These are phyloP conservation scores for Penstemon newberryi DNA, from an alignment of 257 asterid species.

Conservation along the genomic window DNA sequence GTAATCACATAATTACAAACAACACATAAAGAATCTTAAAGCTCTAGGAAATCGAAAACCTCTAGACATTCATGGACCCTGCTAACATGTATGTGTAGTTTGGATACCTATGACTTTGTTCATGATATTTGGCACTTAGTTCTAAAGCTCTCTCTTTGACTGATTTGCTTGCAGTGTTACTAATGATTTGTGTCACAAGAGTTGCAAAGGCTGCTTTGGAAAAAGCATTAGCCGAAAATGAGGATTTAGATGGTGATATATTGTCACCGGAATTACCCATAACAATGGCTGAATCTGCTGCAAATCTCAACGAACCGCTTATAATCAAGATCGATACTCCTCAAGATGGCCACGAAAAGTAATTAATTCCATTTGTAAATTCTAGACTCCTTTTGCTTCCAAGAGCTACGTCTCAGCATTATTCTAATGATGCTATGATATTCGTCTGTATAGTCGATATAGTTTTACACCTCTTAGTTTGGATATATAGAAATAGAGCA, in stretches of 20 bases:
- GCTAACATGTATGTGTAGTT: not conserved
- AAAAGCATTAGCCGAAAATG: conserved; percentile 77
- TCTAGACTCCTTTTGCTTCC: conserved; percentile 33
- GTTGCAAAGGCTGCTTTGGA: conserved; percentile 81
- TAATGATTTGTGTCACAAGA: conserved; percentile 62
- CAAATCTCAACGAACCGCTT: conserved; percentile 66
- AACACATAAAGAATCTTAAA: no score
- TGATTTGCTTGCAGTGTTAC: conserved; percentile 49
- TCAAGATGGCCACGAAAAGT: conserved; percentile 56
- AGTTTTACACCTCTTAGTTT: conserved; percentile 21
- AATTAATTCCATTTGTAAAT: conserved; percentile 49
- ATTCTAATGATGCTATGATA: conserved; percentile 29
- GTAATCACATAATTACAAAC: no score
- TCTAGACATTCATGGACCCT: no score
- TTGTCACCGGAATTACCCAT: conserved; percentile 47
- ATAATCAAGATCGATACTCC: conserved; percentile 62
- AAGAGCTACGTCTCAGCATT: conserved; percentile 15
- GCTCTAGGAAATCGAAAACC: no score
- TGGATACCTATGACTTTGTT: conserved; percentile 1
- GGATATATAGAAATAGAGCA: conserved; percentile 18
- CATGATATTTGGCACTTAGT: not conserved
- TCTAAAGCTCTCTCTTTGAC: not conserved
- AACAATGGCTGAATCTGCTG: conserved; percentile 33
- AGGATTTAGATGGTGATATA: conserved; percentile 42
- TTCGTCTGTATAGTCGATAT: conserved; percentile 57